These are phyloP conservation scores for Aegilops longissima DNA, from an alignment of 176 grass and related monocot species.

Conservation along the genomic window DNA sequence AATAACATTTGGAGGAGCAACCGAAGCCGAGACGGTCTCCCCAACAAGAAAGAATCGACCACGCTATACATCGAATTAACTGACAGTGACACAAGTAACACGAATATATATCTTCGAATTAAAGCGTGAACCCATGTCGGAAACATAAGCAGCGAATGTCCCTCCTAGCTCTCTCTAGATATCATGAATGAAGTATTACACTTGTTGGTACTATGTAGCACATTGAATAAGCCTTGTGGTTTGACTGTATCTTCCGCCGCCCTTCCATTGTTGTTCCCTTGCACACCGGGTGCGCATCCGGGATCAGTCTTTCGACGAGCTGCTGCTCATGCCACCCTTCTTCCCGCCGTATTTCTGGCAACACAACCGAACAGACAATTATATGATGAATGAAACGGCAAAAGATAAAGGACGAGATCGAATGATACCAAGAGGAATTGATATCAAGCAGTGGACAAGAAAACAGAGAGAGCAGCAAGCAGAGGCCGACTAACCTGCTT, in stretches of 20 bases:
- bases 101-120: slow-evolving; percentile 29
- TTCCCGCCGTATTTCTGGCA: slow-evolving; percentile 77
- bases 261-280: slow-evolving; percentile 15
- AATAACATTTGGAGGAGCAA: background rate
- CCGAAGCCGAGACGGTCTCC: background rate
- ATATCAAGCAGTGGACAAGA: background rate
- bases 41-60: background rate
- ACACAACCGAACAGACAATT: background rate
- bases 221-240: slow-evolving; percentile 23
- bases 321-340: slow-evolving; percentile 54
- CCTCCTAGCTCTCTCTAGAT: slow-evolving; percentile 59
- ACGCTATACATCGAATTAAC: slow-evolving; percentile 13
- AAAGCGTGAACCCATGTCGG: slow-evolving; percentile 44
- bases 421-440: background rate
- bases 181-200: slow-evolving; percentile 59
- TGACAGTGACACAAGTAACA: slow-evolving; percentile 3
- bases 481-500: slow-evolving; percentile 77
- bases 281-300: background rate
- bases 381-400: background rate
- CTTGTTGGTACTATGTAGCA: slow-evolving; percentile 43
- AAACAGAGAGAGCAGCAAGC: background rate
- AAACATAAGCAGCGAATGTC: slow-evolving; percentile 33
- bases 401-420: background rate
- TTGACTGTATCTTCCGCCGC: slow-evolving; percentile 23
- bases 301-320: slow-evolving; percentile 57